Evolutionary conservation across 225 moss, liverwort and hornwort genomes (phyloP).

Genomic region (Thuidium tamariscinum): DNA sequence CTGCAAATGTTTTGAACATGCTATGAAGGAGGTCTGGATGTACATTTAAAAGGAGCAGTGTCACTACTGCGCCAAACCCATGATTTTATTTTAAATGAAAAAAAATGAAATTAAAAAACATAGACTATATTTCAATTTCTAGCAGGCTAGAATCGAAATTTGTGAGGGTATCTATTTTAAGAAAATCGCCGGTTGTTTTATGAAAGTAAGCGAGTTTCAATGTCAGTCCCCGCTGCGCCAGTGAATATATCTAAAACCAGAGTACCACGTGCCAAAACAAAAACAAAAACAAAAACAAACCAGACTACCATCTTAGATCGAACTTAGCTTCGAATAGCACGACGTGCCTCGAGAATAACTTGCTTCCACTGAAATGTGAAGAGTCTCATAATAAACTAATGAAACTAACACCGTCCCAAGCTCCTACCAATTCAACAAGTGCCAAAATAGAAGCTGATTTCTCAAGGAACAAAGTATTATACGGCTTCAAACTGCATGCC

Average conservation of each 20-base stretch:
- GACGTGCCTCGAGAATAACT: not conserved
- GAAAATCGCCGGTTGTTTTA: not conserved
- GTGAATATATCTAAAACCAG: not conserved
- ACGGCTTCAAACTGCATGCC: not conserved
- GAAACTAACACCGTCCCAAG: not conserved
- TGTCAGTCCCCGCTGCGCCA: not conserved
- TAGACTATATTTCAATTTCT: too few species aligned
- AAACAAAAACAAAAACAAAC: too few species aligned
- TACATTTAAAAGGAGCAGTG: not conserved
- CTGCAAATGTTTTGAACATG: not conserved
- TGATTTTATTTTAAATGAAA: too few species aligned
- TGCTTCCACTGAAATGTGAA: not conserved
- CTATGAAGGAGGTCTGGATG: not conserved
- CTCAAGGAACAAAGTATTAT: not conserved
- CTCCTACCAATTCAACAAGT: not conserved
- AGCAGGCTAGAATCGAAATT: too few species aligned
- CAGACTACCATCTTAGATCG: not conserved
- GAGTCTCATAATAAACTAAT: not conserved
- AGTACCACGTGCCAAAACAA: too few species aligned
- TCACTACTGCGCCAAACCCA: too few species aligned
- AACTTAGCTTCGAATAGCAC: not conserved
- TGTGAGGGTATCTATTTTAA: not conserved
- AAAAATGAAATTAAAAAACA: not conserved
- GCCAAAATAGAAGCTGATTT: not conserved
- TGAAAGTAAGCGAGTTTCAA: not conserved